Conservation (phyloP, 2,329 filamentous ascomycete genomes). For the Claviceps sp. region DNA sequence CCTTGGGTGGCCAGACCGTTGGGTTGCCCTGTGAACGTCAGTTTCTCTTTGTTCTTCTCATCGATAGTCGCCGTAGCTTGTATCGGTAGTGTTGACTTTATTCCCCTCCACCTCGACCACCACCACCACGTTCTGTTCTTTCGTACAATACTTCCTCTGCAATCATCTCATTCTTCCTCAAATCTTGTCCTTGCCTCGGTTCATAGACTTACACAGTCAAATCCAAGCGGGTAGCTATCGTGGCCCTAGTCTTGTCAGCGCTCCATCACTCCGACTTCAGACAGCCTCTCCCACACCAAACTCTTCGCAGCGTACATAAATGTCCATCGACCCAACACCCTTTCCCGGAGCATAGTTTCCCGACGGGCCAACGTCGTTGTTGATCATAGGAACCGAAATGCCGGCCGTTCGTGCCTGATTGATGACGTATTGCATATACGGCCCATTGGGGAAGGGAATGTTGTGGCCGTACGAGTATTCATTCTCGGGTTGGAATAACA, state of each 20-base stretch:
- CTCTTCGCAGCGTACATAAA: conserved; percentile 31
- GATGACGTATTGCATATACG: conserved; percentile 59
- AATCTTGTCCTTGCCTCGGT: neutral
- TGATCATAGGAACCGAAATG: conserved; percentile 62
- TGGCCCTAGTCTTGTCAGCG: conserved; percentile 10
- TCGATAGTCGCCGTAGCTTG: neutral
- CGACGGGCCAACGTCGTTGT: conserved; percentile 51
- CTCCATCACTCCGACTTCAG: neutral
- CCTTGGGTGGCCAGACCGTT: conserved; percentile 47
- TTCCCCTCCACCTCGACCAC: neutral
- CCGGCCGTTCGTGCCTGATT: conserved; percentile 55
- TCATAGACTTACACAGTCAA: conserved; percentile 23
- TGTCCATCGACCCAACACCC: conserved; percentile 39
- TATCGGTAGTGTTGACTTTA: too few relatives aligned
- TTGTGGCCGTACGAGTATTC: conserved; percentile 50
- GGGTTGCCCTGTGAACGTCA: conserved; percentile 19
- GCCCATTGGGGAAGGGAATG: conserved; percentile 46
- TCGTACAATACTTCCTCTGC: neutral
- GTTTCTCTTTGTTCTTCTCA: neutral
- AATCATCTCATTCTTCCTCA: neutral
- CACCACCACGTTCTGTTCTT: neutral
- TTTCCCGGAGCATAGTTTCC: conserved; percentile 53
- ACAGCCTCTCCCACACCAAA: neutral
- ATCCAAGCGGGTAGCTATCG: conserved; percentile 30
- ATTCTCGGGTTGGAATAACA: conserved; percentile 70